Conservation (phyloP, 352 stramenopile species). For the Globisporangium alternatum region DNA sequence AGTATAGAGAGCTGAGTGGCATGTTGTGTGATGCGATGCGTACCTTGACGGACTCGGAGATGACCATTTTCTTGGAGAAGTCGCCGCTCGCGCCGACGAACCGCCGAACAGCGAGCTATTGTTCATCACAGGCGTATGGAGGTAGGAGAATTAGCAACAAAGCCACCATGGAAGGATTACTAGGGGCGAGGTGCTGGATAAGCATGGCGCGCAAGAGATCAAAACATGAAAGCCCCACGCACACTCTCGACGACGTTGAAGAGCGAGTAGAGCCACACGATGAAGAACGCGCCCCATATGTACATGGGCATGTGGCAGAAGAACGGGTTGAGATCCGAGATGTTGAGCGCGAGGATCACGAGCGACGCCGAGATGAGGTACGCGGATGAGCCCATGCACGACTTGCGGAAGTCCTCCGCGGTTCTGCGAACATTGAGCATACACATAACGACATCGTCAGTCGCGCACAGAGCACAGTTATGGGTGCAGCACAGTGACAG, state of each 20-base stretch:
- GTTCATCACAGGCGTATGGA: background rate
- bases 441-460: background rate
- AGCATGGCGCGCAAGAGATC: background rate
- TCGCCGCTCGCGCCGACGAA: constrained; percentile 81
- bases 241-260: constrained; percentile 84
- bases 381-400: constrained; percentile 73
- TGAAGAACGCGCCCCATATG: constrained; percentile 88
- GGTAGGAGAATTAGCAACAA: constrained; percentile 7
- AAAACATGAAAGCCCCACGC: background rate
- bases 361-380: constrained; percentile 84
- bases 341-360: constrained; percentile 52
- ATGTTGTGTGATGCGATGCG: background rate
- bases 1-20: background rate
- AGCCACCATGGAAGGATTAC: background rate
- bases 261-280: constrained; percentile 87
- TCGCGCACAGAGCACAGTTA: too few species aligned
- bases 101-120: constrained; percentile 65
- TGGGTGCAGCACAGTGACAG: too few species aligned
- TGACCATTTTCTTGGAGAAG: constrained; percentile 86
- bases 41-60: constrained; percentile 87
- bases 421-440: constrained; percentile 31
- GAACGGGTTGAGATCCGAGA: constrained; percentile 59
- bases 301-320: constrained; percentile 78
- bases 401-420: constrained; percentile 77
- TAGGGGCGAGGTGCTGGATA: background rate